Base-by-base conservation (phyloP, 2,329 filamentous ascomycete species). In the Cladosporium cucumerinum region DNA sequence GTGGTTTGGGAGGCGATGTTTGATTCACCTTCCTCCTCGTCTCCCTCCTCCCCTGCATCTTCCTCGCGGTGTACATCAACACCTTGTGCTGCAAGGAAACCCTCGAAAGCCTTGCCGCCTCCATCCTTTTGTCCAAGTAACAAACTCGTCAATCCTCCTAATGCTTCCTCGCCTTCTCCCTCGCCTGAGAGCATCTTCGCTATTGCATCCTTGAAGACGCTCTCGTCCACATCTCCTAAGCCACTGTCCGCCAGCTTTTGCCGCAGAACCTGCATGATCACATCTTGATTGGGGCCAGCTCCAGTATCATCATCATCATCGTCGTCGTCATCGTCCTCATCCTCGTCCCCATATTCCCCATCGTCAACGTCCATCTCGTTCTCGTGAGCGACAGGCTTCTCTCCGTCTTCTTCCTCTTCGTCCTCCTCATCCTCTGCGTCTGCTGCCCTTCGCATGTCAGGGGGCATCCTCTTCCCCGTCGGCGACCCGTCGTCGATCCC, bases 161-260 rank as follows among this genome's bases (percentile, higher is more conserved):
- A 73, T 63, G 80, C 77, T 18, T 80, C 79, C 57, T 81, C 80
- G 28, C 75, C 75, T 8, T 72, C 71, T 58, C 66, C 76, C n/a
- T 79, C 72, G 32, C 78, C 76, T 5, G 74, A 75, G 12, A 81
- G 72, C 79, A 83, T 81, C 59, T 80, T 77, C 68, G 77, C 73
- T 5, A 80, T 77, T 18, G 77, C 79, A 55, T 79, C 69, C 61
- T 82, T 75, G 57, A 82, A 74, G 14, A 77, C 75, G 16, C 74
- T 70, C 43, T 79, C 76, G 65, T 82, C 80, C 69, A 79, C 75
- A 18, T 77, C 79, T 21, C 78, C 68, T 21, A 76, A 67, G 0
- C 74, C 75, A 18, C 70, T 69, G 12, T 71, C 71, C 16, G 68
- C 70, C 0, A 77, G 69, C 61, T 69, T 74, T 54, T 73, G 67